These are phyloP conservation scores for Mortierella antarctica DNA, from an alignment of 192 early-diverging fungal species.

Conservation along the genomic window DNA sequence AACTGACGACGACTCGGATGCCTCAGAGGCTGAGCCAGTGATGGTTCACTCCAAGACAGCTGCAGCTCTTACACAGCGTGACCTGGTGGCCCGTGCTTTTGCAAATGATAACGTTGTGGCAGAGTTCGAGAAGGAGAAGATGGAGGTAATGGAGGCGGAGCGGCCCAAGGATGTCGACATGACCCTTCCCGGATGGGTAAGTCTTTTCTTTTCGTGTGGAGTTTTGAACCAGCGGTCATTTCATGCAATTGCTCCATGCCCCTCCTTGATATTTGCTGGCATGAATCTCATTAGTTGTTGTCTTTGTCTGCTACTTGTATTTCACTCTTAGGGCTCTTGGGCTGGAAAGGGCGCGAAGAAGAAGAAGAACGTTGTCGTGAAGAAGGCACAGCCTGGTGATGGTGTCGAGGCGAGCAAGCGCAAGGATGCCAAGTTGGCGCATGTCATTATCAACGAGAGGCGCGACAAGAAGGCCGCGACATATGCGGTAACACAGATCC, in stretches of 20 bases:
- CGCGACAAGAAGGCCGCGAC: conserved; percentile 81
- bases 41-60: conserved; percentile 70
- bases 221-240: background rate
- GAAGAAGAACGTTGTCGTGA: conserved; percentile 57
- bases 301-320: background rate
- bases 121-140: conserved; percentile 93
- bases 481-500: conserved; percentile 78
- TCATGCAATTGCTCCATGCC: background rate
- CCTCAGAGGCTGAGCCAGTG: conserved; percentile 39
- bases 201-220: conserved; percentile 5
- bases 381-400: conserved; percentile 65
- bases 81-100: conserved; percentile 94
- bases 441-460: conserved; percentile 97
- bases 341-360: conserved; percentile 69
- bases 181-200: conserved; percentile 92
- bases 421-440: conserved; percentile 75
- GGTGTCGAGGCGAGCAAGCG: conserved; percentile 73
- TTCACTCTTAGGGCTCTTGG: conserved; percentile 75
- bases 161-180: conserved; percentile 82
- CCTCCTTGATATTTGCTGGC: background rate
- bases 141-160: conserved; percentile 73
- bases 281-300: background rate
- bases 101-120: conserved; percentile 89
- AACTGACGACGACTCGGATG: conserved; percentile 53
- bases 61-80: conserved; percentile 74